Conservation (phyloP, 2,329 filamentous ascomycete species). For the Fusarium longipes region DNA sequence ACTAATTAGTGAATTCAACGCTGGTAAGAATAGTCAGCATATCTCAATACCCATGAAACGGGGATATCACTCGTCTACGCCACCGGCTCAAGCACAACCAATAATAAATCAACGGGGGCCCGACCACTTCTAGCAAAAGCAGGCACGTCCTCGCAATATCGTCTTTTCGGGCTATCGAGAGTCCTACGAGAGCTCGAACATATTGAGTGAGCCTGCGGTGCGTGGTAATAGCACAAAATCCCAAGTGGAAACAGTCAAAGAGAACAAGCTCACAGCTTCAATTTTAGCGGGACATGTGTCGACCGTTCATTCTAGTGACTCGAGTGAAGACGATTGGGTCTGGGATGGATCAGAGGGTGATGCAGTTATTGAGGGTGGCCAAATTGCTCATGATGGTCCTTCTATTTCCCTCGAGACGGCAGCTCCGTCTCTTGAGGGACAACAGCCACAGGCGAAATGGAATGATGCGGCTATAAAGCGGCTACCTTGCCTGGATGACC, state of each 20-base stretch:
- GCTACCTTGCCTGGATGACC: slow-evolving; percentile 22
- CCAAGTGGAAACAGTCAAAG: neutral
- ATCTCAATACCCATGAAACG: neutral
- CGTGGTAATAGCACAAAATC: neutral
- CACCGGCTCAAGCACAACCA: slow-evolving; percentile 1
- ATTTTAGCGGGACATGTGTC: slow-evolving; percentile 45
- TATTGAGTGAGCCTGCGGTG: neutral
- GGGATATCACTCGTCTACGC: slow-evolving; percentile 12
- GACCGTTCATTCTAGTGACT: slow-evolving; percentile 46
- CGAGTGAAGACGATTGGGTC: slow-evolving; percentile 40
- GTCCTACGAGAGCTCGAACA: slow-evolving; percentile 11
- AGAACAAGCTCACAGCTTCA: neutral
- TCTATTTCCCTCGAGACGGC: neutral
- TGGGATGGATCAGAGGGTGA: slow-evolving; percentile 8
- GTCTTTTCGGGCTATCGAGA: neutral
- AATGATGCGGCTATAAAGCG: neutral
- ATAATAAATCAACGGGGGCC: neutral
- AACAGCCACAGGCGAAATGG: neutral
- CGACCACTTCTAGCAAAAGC: slow-evolving; percentile 17
- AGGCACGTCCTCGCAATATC: slow-evolving; percentile 1
- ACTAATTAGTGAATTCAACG: neutral
- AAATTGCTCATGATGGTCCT: neutral
- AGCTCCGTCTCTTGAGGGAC: neutral
- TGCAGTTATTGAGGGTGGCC: neutral
- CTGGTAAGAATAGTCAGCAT: neutral